phyloP scores from a whole-genome alignment of 2,329 filamentous ascomycete species.

The Blastomyces emzantsi region DNA sequence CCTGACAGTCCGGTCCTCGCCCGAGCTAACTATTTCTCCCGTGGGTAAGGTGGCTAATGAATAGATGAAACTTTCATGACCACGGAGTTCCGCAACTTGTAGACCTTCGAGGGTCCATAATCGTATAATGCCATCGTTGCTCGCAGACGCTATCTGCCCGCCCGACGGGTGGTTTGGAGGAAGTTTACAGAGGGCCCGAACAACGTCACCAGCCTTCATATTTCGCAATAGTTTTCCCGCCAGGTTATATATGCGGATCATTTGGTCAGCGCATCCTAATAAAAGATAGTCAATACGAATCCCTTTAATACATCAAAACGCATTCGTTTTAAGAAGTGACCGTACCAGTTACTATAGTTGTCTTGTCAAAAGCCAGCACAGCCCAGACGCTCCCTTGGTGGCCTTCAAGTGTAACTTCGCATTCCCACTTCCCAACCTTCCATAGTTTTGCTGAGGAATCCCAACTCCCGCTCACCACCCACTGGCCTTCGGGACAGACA shows the following conservation, averaged over 20 bases:
- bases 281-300: conserved; percentile 5
- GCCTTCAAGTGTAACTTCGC: conserved; percentile 59
- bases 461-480: conserved; percentile 88
- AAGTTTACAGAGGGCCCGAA: conserved; percentile 81
- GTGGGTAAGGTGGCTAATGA: conserved; percentile 66
- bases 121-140: conserved; percentile 82
- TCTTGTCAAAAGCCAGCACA: conserved; percentile 72
- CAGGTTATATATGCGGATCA: conserved; percentile 70
- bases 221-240: conserved; percentile 55
- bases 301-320: not conserved
- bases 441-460: conserved; percentile 81
- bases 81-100: conserved; percentile 66
- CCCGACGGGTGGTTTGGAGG: conserved; percentile 65
- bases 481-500: conserved; percentile 60
- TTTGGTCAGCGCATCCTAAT: conserved; percentile 73
- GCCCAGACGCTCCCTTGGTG: conserved; percentile 83
- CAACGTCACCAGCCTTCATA: conserved; percentile 65
- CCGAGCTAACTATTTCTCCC: conserved; percentile 81
- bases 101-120: conserved; percentile 77
- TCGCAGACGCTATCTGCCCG: conserved; percentile 88
- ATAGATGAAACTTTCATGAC: conserved; percentile 95
- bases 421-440: conserved; percentile 78
- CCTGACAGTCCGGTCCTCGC: conserved; percentile 87
- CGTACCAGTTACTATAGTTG: conserved; percentile 65
- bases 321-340: not conserved